Conservation (phyloP, 225 moss, liverwort and hornwort genomes). For the Rhytidiadelphus loreus region DNA sequence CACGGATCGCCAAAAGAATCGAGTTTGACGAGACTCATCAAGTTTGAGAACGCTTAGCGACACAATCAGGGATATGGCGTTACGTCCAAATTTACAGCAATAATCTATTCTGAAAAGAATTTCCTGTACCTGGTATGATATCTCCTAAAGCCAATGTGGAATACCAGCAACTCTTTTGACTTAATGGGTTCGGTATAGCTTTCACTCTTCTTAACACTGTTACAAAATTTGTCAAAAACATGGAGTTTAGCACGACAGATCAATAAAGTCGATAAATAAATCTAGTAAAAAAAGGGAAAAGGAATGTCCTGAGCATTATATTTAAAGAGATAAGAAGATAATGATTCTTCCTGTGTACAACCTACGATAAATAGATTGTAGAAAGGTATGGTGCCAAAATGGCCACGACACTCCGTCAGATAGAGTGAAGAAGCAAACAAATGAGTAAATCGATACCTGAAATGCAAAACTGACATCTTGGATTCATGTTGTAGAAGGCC, state of each 20-base stretch:
- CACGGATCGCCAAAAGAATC: neutral
- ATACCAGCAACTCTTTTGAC: conserved; percentile 76
- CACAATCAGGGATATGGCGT: neutral
- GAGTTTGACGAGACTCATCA: neutral
- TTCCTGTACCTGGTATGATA: conserved; percentile 55
- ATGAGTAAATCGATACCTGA: conserved; percentile 41
- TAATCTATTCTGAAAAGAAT: neutral
- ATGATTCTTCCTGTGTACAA: neutral
- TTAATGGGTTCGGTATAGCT: conserved; percentile 60
- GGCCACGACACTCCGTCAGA: neutral
- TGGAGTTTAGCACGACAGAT: neutral
- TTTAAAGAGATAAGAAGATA: neutral
- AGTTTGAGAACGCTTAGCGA: neutral
- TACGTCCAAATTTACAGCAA: neutral
- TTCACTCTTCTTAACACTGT: conserved; percentile 80
- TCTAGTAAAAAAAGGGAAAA: neutral
- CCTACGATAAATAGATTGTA: neutral
- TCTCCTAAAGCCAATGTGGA: conserved; percentile 86
- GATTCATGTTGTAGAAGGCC: conserved; percentile 89
- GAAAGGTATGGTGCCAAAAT: neutral
- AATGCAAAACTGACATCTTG: conserved; percentile 94
- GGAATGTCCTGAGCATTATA: neutral
- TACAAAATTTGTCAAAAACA: neutral
- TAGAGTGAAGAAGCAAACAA: neutral
- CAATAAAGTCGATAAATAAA: neutral